Percentiles rank a stretch among this genome's conserved stretches.
These are phyloP conservation scores for Colletotrichum noveboracense DNA, from an alignment of 2,329 filamentous ascomycete genomes.

Conservation along the genomic window DNA sequence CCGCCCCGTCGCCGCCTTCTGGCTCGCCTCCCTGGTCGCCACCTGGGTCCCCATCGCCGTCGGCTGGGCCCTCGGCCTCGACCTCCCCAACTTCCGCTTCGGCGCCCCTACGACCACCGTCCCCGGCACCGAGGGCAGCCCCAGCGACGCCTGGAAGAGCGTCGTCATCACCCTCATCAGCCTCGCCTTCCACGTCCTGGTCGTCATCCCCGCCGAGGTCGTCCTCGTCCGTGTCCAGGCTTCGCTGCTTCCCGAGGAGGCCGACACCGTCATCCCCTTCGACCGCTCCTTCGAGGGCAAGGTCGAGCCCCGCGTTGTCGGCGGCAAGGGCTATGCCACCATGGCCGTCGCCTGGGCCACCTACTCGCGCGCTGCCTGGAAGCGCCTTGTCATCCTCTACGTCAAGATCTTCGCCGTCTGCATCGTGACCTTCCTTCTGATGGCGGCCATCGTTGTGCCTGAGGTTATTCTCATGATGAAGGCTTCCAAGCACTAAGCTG, in stretches of 20 bases:
- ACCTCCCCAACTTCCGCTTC: conserved; percentile 39
- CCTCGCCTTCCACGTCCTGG: conserved; percentile 60
- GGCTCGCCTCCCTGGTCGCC: conserved; percentile 59
- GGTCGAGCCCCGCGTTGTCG: conserved; percentile 76
- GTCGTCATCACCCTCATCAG: conserved; percentile 49
- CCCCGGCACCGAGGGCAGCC: conserved; percentile 39
- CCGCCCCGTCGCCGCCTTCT: conserved; percentile 68
- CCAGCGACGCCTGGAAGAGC: conserved; percentile 48
- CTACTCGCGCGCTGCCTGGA: conserved; percentile 75
- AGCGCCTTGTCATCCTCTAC: conserved; percentile 76
- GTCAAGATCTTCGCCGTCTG: conserved; percentile 71
- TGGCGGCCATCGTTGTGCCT: conserved; percentile 54
- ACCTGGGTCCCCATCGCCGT: conserved; percentile 48
- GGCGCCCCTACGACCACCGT: conserved; percentile 39
- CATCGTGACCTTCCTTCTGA: conserved; percentile 49
- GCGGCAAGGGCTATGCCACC: conserved; percentile 72
- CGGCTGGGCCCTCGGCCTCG: conserved; percentile 43
- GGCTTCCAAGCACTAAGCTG: conserved; percentile 10
- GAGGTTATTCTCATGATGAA: conserved; percentile 52
- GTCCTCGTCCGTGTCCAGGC: conserved; percentile 85
- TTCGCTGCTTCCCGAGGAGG: conserved; percentile 80
- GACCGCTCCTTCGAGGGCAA: conserved; percentile 85
- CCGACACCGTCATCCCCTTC: conserved; percentile 87
- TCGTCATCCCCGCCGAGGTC: conserved; percentile 78
- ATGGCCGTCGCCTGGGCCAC: conserved; percentile 80